phyloP scores from a whole-genome alignment of 345 rosid species.

The Anacardium occidentale region DNA sequence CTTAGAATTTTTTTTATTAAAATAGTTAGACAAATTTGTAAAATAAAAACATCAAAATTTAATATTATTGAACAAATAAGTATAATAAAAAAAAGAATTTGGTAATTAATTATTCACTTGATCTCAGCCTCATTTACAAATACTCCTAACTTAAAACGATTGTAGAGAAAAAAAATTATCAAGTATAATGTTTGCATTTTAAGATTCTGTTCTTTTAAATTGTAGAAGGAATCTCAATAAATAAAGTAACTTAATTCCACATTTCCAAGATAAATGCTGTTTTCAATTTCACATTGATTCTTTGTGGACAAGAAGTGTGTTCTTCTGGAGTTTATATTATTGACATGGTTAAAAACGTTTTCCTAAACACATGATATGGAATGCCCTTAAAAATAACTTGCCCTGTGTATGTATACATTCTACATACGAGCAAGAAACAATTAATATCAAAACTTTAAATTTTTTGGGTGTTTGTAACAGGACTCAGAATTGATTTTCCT shows the following conservation, averaged over 20 bases:
- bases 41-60: not conserved
- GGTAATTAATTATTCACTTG: too few species aligned
- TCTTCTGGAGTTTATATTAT: not conserved
- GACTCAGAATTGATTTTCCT: not conserved
- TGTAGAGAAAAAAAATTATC: too few species aligned
- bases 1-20: too few species aligned
- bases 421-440: too few species aligned
- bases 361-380: not conserved
- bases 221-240: not conserved
- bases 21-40: not conserved
- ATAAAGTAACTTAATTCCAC: not conserved
- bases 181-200: not conserved
- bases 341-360: not conserved
- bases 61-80: too few species aligned
- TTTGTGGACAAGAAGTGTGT: not conserved
- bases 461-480: not conserved
- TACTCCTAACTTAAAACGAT: too few species aligned
- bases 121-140: too few species aligned
- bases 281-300: not conserved
- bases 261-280: conserved; percentile 5
- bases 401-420: too few species aligned
- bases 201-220: conserved; percentile 5
- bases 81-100: too few species aligned
- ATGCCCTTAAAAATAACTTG: too few species aligned
- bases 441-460: too few species aligned